phyloP scores from a whole-genome alignment of 768 basidiomycete species.

The Suillus bovinus region DNA sequence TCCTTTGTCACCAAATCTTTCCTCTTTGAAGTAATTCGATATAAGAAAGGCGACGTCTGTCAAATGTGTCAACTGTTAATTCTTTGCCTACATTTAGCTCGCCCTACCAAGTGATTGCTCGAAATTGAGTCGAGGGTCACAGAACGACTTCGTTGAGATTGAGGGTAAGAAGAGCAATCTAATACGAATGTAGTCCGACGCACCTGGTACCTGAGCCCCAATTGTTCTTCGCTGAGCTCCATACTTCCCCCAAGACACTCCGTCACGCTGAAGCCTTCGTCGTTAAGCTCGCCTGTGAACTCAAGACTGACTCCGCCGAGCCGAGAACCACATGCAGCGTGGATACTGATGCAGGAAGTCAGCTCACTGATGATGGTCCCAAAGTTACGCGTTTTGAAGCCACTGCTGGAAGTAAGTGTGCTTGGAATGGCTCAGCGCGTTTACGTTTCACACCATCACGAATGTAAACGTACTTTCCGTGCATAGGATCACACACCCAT shows the following conservation, averaged over 20 bases:
- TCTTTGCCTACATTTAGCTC: background rate
- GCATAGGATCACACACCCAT: conserved; percentile 99
- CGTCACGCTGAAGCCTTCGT: conserved; percentile 92
- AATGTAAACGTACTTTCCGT: conserved; percentile 82
- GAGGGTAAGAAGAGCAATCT: background rate
- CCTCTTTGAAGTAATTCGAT: conserved; percentile 77
- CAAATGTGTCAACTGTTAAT: background rate
- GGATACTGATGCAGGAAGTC: conserved; percentile 78
- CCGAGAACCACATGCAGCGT: conserved; percentile 68
- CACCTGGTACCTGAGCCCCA: conserved; percentile 89
- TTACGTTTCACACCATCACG: background rate
- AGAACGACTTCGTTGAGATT: conserved; percentile 63
- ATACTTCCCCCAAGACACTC: conserved; percentile 97
- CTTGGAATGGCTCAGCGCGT: conserved; percentile 39
- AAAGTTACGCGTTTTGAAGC: conserved; percentile 90
- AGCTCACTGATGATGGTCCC: conserved; percentile 88
- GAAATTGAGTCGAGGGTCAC: conserved; percentile 92
- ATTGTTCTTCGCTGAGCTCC: conserved; percentile 86
- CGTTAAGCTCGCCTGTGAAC: conserved; percentile 88
- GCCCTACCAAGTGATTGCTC: conserved; percentile 90
- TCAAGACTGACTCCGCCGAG: conserved; percentile 87
- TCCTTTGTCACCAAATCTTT: conserved; percentile 42
- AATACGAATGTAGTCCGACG: conserved; percentile 13
- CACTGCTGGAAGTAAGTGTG: conserved; percentile 77
- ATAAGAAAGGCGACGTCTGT: conserved; percentile 85